Percentiles rank a stretch among this genome's conserved stretches.
phyloP scores from a whole-genome alignment of 805 yeast species.

The Candida patagonica region DNA sequence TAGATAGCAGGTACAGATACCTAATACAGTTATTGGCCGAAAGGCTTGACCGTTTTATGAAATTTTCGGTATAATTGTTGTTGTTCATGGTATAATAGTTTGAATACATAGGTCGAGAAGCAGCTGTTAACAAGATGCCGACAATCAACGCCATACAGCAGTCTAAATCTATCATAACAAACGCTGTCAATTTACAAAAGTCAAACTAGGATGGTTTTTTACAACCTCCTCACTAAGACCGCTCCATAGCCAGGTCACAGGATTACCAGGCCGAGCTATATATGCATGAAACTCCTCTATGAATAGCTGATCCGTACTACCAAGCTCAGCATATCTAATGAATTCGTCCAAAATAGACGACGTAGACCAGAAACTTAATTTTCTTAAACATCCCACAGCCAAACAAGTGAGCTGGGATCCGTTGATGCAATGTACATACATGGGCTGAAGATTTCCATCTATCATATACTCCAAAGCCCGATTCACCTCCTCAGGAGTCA shows the following conservation, averaged over 20 bases:
- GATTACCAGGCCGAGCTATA: slow-evolving; percentile 42
- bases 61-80: no score
- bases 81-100: no score
- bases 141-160: no score
- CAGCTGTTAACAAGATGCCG: no score
- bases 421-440: slow-evolving; percentile 77
- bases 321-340: slow-evolving; percentile 63
- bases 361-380: slow-evolving; percentile 78
- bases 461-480: slow-evolving; percentile 52
- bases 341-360: slow-evolving; percentile 84
- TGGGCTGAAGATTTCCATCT: slow-evolving; percentile 53
- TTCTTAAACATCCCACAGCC: slow-evolving; percentile 77
- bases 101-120: no score
- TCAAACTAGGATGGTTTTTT: slow-evolving; percentile 42
- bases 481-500: slow-evolving; percentile 54
- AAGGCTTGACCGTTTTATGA: no score
- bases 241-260: slow-evolving; percentile 58
- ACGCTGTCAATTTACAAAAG: no score
- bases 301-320: slow-evolving; percentile 73
- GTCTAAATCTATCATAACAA: no score
- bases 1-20: no score
- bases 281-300: slow-evolving; percentile 71
- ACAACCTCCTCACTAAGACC: slow-evolving; percentile 51
- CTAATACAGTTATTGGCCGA: no score
- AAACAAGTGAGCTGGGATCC: slow-evolving; percentile 84